Percentiles rank a stretch among this genome's conserved stretches.
phyloP scores from a whole-genome alignment of 2,329 filamentous ascomycete species.

The Colletotrichum agaves region DNA sequence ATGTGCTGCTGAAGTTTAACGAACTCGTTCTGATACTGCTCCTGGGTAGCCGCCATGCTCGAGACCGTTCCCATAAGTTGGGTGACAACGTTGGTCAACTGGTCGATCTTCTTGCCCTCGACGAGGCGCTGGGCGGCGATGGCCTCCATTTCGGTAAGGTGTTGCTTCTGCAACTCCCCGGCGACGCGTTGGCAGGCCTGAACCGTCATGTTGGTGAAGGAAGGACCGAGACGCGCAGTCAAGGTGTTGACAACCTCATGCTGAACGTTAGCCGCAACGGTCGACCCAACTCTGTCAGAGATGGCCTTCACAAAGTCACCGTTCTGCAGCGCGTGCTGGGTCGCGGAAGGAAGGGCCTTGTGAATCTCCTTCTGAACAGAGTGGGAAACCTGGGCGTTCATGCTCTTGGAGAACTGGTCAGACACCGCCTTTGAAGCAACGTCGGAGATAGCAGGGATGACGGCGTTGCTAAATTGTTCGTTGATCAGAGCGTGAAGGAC shows the following conservation, averaged over 20 bases:
- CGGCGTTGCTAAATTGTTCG: slow-evolving; percentile 77
- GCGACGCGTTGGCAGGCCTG: slow-evolving; percentile 75
- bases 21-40: slow-evolving; percentile 74
- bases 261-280: slow-evolving; percentile 75
- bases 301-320: slow-evolving; percentile 78
- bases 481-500: slow-evolving; percentile 82
- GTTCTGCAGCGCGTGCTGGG: slow-evolving; percentile 76
- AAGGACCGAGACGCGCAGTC: slow-evolving; percentile 71
- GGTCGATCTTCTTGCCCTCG: slow-evolving; percentile 74
- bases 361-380: slow-evolving; percentile 79
- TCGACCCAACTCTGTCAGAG: slow-evolving; percentile 76
- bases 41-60: slow-evolving; percentile 75
- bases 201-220: slow-evolving; percentile 72
- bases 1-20: slow-evolving; percentile 66
- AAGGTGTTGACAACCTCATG: slow-evolving; percentile 72
- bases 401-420: slow-evolving; percentile 74
- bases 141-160: slow-evolving; percentile 61
- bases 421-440: slow-evolving; percentile 75
- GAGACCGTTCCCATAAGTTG: slow-evolving; percentile 76
- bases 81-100: slow-evolving; percentile 74
- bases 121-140: slow-evolving; percentile 61
- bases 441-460: slow-evolving; percentile 79
- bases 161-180: slow-evolving; percentile 73
- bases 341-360: slow-evolving; percentile 72
- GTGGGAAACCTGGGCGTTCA: slow-evolving; percentile 74